These are phyloP conservation scores for Sequoia sempervirens DNA, from an alignment of 75 land plant species.

Conservation along the genomic window DNA sequence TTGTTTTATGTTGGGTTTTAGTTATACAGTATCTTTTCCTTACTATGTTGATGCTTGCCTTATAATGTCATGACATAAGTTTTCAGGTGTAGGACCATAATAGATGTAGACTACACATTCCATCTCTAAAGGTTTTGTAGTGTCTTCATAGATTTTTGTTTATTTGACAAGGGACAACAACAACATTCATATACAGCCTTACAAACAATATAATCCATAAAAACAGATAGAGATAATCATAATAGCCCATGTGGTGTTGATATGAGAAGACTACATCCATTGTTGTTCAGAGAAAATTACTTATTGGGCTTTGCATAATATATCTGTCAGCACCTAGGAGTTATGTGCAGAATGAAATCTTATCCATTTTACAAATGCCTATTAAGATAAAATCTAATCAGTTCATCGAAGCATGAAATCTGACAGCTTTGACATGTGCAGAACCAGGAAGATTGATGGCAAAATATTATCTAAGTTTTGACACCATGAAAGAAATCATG, in stretches of 20 bases:
- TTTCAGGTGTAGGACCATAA: background rate
- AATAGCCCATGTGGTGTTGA: background rate
- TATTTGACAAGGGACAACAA: background rate
- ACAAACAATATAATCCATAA: background rate
- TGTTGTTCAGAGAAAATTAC: background rate
- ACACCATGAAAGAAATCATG: conserved; percentile 87
- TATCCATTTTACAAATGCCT: background rate
- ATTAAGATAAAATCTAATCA: background rate
- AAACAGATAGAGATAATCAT: background rate
- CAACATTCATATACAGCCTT: background rate
- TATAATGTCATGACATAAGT: background rate
- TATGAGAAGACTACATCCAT: background rate
- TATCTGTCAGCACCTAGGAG: background rate
- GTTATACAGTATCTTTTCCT: background rate
- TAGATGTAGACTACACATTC: background rate
- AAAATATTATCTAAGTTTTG: conserved; percentile 85
- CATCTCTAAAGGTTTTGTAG: background rate
- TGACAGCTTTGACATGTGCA: conserved; percentile 18
- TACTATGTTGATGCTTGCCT: background rate
- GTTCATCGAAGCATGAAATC: background rate
- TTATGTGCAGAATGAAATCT: too few species aligned
- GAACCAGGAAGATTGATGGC: conserved; percentile 98
- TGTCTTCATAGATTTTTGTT: background rate
- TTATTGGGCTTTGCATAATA: background rate
- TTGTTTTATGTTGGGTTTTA: background rate